Evolutionary conservation across 225 moss, liverwort and hornwort genomes (phyloP).

Genomic region (Marchantia polymorpha): DNA sequence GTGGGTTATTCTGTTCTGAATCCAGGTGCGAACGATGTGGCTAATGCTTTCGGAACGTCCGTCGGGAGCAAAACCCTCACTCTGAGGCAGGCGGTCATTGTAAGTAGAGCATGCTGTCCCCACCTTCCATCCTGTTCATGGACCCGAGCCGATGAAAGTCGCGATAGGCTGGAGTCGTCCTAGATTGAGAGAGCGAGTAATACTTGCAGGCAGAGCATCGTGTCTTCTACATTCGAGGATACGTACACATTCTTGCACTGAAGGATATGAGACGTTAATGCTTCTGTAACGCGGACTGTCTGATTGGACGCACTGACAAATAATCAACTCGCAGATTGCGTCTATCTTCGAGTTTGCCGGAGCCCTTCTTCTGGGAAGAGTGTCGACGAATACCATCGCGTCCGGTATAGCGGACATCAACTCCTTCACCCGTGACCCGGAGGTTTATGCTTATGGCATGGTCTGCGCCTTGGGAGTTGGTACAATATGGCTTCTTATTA

Average conservation of each 20-base stretch:
- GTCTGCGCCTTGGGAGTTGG: conserved; percentile 67
- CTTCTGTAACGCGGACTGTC: not conserved
- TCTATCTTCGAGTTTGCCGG: conserved; percentile 63
- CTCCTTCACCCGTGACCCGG: conserved; percentile 48
- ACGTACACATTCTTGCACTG: too few relatives aligned
- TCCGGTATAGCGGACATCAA: conserved; percentile 61
- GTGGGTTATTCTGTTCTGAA: not conserved
- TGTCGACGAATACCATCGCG: conserved; percentile 71
- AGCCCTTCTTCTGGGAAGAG: conserved; percentile 61
- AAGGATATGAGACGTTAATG: too few relatives aligned
- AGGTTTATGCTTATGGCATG: conserved; percentile 79
- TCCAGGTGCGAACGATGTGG: conserved; percentile 71
- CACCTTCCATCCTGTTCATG: not conserved
- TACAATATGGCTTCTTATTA: conserved; percentile 58
- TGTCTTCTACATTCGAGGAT: too few relatives aligned
- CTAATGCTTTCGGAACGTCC: conserved; percentile 70
- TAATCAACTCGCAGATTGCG: conserved; percentile 46
- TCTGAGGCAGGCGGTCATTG: conserved; percentile 57
- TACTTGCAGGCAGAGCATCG: not conserved
- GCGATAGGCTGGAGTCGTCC: not conserved
- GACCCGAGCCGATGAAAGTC: not conserved
- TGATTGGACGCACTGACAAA: too few relatives aligned
- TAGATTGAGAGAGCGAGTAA: not conserved
- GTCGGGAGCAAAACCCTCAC: conserved; percentile 71
- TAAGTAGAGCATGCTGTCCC: conserved; percentile 25